Evolutionary conservation across 2,329 filamentous ascomycete species (phyloP), one percentile per base, ranked within the genome.

Genomic region (Fusarium sterilihyphosum): DNA sequence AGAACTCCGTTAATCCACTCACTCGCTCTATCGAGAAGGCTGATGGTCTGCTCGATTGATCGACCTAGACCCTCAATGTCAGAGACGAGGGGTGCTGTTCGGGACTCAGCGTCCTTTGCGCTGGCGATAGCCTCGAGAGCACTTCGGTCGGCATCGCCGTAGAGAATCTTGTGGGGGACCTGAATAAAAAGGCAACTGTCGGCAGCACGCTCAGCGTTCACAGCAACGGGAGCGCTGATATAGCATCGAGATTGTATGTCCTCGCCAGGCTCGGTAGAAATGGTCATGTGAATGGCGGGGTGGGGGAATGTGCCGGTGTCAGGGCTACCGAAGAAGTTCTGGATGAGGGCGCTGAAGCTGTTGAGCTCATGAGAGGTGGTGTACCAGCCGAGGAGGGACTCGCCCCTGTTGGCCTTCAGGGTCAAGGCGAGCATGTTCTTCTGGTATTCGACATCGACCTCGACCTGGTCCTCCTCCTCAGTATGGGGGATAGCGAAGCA

Each of bases 401-500:
- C 96, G 85, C 95, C 94, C 58, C 96, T 96, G 84, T 95, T 93
- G 66, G 95, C 96, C 86, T 96, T 96, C 78, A 98, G 91, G 83
- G 98, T 96, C 79, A 99, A 88, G 69, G 94, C 93, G 67, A 98
- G 92, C 96, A 99, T 99, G 85, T 96, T 95, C 90, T 98, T 98
- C 87, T 99, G 96, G 86, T 98, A 99, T 86, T 99, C 96, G 89
- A 99, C 97, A 83, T 99, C 96, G 75, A 99, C 96, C 86, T 99
- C 96, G 80, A 99, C 96, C 86, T 99, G 96, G 85, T 99, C 96
- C 83, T 95, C 93, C 78, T 96, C 98, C 87, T 99, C 96, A 78
- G 96, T 98, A 88, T 99, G 96, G 77, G 96, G 95, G 81, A 99
- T 97, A 78, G 96, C 96, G 84, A 99, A 99, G 87, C 94, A 96